phyloP scores from a whole-genome alignment of 768 basidiomycete species.

The Flagelloscypha sp. region DNA sequence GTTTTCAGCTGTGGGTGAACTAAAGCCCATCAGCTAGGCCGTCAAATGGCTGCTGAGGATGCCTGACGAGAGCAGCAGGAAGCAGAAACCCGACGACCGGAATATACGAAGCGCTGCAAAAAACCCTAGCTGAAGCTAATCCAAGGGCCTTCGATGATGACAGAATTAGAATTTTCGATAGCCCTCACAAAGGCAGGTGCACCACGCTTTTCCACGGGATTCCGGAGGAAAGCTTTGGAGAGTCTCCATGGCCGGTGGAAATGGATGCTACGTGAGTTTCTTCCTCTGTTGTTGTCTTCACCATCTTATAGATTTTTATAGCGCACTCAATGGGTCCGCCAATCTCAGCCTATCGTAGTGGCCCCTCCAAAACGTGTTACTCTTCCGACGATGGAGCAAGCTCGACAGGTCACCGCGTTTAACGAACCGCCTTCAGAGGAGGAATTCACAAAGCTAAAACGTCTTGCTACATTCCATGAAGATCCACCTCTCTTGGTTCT shows the following conservation, averaged over 20 bases:
- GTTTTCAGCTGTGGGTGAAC: conserved; percentile 38
- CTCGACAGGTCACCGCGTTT: too few relatives aligned
- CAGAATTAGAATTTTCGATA: conserved; percentile 30
- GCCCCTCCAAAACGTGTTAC: conserved; percentile 14
- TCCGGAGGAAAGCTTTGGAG: conserved; percentile 43
- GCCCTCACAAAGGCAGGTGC: conserved; percentile 36
- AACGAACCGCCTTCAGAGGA: conserved; percentile 28
- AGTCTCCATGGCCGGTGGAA: conserved; percentile 40
- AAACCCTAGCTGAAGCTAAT: conserved; percentile 15
- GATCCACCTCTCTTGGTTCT: conserved; percentile 11
- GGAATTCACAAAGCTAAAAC: conserved; percentile 33
- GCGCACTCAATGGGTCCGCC: conserved; percentile 23
- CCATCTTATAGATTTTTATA: conserved; percentile 9
- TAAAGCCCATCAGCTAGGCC: conserved; percentile 53
- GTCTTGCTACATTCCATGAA: conserved; percentile 37
- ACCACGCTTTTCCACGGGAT: conserved; percentile 42
- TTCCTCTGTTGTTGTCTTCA: neutral
- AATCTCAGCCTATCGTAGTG: conserved; percentile 13
- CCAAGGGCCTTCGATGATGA: conserved; percentile 11
- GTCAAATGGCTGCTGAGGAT: conserved; percentile 43
- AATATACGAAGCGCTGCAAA: conserved; percentile 33
- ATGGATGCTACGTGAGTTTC: conserved; percentile 32
- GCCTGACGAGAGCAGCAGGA: conserved; percentile 23
- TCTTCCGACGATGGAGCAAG: conserved; percentile 4
- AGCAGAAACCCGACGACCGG: conserved; percentile 33